Conservation (phyloP, 768 basidiomycete genomes). For the Trametes coccinea region DNA sequence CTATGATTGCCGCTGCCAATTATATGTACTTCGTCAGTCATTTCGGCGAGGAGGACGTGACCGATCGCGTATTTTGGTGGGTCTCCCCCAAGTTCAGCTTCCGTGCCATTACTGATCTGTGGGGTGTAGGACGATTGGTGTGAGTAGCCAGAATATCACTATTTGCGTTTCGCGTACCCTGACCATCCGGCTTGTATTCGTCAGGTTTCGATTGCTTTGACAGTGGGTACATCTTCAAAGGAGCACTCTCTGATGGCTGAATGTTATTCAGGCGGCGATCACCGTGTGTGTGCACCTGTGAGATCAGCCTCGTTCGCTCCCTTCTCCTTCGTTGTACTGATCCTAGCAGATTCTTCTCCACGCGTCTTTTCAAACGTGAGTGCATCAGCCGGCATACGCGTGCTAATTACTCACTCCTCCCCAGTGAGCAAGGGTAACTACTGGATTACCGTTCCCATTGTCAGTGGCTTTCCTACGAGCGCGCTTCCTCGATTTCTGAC, state of each 20-base stretch:
- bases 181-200: not conserved
- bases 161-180: not conserved
- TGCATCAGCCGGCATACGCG: not conserved
- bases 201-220: slow-evolving; percentile 23
- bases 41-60: slow-evolving; percentile 22
- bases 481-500: not conserved
- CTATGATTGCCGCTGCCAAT: slow-evolving; percentile 24
- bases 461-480: not conserved
- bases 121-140: slow-evolving; percentile 10
- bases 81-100: not conserved
- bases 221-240: slow-evolving; percentile 10
- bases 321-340: too few species aligned
- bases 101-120: not conserved
- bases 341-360: slow-evolving; percentile 26
- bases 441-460: slow-evolving; percentile 19
- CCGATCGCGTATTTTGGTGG: slow-evolving; percentile 29
- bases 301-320: slow-evolving; percentile 1
- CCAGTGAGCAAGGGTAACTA: slow-evolving; percentile 28
- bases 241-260: not conserved
- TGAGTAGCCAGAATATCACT: not conserved
- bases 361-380: slow-evolving; percentile 27
- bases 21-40: slow-evolving; percentile 29
- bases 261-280: slow-evolving; percentile 21
- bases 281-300: slow-evolving; percentile 29
- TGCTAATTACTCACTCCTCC: not conserved